Conservation (phyloP, 2,329 filamentous ascomycete genomes). For the Cladophialophora bantiana region DNA sequence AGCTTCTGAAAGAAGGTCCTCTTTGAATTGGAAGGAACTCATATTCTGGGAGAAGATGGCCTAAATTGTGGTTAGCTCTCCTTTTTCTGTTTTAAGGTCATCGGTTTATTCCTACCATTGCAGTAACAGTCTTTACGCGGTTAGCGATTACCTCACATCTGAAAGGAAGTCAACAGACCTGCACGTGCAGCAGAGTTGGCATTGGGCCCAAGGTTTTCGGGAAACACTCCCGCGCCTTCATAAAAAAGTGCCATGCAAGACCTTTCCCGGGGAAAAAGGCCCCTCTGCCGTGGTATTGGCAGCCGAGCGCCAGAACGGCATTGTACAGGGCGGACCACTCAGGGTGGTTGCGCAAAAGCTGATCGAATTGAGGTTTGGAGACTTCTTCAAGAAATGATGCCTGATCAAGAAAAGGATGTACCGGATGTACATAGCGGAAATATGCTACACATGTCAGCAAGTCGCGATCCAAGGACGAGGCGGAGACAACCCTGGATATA, state of each 20-base stretch:
- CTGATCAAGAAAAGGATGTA: neutral
- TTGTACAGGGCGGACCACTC: neutral
- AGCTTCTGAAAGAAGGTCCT: neutral
- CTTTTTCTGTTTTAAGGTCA: neutral
- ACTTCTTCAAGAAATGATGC: neutral
- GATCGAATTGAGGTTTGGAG: neutral
- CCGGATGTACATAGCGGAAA: neutral
- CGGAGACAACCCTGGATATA: neutral
- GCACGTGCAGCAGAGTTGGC: neutral
- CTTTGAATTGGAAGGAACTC: neutral
- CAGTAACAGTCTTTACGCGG: neutral
- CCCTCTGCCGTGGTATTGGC: slow-evolving; percentile 1
- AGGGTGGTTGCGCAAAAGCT: neutral
- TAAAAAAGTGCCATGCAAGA: neutral
- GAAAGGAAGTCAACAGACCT: neutral
- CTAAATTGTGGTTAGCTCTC: neutral
- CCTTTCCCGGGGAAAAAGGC: neutral
- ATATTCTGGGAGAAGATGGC: neutral
- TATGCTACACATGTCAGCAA: neutral
- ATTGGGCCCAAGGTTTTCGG: neutral
- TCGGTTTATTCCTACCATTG: neutral
- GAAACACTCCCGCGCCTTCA: slow-evolving; percentile 3
- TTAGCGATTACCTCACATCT: neutral
- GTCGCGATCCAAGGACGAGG: neutral
- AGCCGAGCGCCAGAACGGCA: neutral